Base-by-base conservation (phyloP, 2,329 filamentous ascomycete genomes). In the Orbilia brochopaga region DNA sequence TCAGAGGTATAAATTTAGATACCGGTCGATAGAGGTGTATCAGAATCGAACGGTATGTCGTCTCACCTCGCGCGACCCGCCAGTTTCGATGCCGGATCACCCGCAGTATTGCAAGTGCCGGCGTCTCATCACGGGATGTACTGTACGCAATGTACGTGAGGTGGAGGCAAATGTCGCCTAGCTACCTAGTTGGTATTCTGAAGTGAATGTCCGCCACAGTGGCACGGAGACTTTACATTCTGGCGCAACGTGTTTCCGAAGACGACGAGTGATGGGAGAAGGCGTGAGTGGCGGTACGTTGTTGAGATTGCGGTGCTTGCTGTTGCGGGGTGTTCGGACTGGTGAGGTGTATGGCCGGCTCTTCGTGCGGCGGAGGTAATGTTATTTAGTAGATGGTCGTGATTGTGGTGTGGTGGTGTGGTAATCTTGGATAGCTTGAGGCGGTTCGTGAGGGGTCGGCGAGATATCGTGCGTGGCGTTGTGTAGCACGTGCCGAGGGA, bases 401-500 rank as follows among this genome's bases (percentile, higher is more conserved):
- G 40, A 17, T 15, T 15, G 40, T 4, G 40, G 40, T 32, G 40
- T 44, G 17, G 35, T 37, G 35, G 15, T 3, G 17, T 15, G 11
- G 44, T 11, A 48, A 48, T 48, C 17, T 48, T 48, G 44, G 44
- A 19, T 48, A 48, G 44, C n/a, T 15, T 15, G 15, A 4, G n/a
- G 44, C 44, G 44, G 11, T 21, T 48, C 44, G 19, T 48, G 44
- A 48, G 17, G 44, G 15, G 44, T 21, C n/a, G 15, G n/a, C 19
- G 17, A n/a, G 8, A 48, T 19, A 19, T 48, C 15, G 15, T 23
- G 15, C n/a, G 7, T 2, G 8, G 13, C 37, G 37, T 15, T 8
- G 44, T 19, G 44, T 48, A 19, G 44, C 44, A 48, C n/a, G n/a
- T 48, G 44, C 19, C 44, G 44, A 48, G 5, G 44, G 27, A 8